Conservation (phyloP, 371 early-diverging fungal species). For the Paraphysoderma sedebokerense region DNA sequence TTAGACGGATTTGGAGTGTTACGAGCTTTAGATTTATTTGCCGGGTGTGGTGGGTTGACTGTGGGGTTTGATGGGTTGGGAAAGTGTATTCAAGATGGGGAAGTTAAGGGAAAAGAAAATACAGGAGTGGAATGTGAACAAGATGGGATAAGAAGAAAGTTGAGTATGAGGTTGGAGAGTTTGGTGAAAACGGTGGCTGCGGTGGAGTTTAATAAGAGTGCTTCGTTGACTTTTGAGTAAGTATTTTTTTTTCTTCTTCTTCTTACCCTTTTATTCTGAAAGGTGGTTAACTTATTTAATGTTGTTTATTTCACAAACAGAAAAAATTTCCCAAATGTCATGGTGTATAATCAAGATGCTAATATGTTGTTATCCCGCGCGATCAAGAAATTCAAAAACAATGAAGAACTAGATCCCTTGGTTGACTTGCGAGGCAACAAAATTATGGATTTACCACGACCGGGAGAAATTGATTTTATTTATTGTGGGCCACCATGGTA, state of each 20-base stretch:
- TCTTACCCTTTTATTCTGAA: not conserved
- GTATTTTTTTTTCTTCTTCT: not conserved
- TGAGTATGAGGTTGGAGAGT: constrained; percentile 14
- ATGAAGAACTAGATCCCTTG: constrained; percentile 3
- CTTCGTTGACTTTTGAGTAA: constrained; percentile 30
- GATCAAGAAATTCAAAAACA: constrained; percentile 15
- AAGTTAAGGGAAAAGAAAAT: no score
- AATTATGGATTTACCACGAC: constrained; percentile 27
- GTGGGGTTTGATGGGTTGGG: constrained; percentile 39
- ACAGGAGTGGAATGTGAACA: no score
- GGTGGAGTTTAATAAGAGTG: constrained; percentile 31
- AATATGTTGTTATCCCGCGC: constrained; percentile 32
- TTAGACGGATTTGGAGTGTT: no score
- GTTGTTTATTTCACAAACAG: no score
- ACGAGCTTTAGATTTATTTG: constrained; percentile 37
- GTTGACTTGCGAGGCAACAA: constrained; percentile 17
- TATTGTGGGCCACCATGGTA: constrained; percentile 46
- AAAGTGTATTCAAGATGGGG: no score
- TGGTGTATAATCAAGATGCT: constrained; percentile 33
- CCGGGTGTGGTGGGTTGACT: constrained; percentile 44
- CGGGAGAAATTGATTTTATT: constrained; percentile 37
- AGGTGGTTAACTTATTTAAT: not conserved
- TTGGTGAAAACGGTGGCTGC: constrained; percentile 33
- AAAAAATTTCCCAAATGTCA: constrained; percentile 31
- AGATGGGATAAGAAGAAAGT: no score